Percentiles rank a stretch among this genome's conserved stretches.
Evolutionary conservation across 75 land plant species (phyloP).

Genomic region (Selaginella tamariscina): DNA sequence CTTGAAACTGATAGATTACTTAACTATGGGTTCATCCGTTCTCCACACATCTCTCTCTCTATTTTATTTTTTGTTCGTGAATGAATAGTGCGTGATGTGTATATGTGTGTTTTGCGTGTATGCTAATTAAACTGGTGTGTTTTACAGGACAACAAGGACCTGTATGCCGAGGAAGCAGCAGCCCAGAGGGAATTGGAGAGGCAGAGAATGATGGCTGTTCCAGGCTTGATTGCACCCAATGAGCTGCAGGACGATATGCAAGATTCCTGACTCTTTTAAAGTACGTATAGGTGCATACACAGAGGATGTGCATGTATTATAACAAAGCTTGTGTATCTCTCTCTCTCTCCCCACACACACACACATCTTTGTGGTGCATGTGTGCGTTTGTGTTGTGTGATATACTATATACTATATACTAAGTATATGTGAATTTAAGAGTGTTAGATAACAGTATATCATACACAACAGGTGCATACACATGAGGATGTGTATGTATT

Average conservation of each 20-base stretch:
- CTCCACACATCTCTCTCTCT: no score
- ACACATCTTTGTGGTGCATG: background rate
- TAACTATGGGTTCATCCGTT: no score
- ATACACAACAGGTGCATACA: background rate
- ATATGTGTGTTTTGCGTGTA: background rate
- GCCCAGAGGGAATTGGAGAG: conserved; percentile 80
- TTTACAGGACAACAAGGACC: conserved; percentile 93
- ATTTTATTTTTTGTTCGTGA: no score
- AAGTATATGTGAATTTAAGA: background rate
- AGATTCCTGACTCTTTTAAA: conserved; percentile 38
- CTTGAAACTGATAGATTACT: no score
- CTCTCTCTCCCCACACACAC: background rate
- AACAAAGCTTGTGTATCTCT: background rate
- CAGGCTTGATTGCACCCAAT: conserved; percentile 89
- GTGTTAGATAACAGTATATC: background rate
- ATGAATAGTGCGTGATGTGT: no score
- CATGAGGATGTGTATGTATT: no score
- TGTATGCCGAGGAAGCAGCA: conserved; percentile 94
- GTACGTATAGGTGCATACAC: background rate
- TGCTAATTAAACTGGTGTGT: background rate
- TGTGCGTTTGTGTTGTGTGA: background rate
- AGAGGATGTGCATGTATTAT: background rate
- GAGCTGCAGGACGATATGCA: conserved; percentile 96
- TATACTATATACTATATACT: conserved; percentile 18
- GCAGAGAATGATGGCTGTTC: conserved; percentile 76